Conservation (phyloP, 1,284 basidiomycete species). For the Neonothopanus nambi region DNA sequence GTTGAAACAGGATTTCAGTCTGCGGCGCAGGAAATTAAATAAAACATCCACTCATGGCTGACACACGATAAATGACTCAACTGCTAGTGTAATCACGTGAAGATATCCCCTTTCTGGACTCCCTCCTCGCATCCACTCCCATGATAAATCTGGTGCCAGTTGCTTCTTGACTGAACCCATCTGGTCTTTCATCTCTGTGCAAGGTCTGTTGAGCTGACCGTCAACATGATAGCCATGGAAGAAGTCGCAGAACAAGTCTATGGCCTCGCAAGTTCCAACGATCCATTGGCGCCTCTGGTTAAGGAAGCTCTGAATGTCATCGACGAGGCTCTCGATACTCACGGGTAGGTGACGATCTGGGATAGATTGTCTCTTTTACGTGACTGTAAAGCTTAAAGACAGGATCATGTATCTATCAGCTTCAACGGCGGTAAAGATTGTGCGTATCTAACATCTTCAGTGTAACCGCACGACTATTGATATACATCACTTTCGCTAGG, state of each 20-base stretch:
- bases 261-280: conserved; percentile 49
- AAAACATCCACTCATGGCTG: too few species aligned
- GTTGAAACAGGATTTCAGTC: neutral
- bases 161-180: neutral
- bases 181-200: neutral
- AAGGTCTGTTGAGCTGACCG: too few species aligned
- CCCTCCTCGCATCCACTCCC: too few species aligned
- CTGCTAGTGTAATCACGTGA: too few species aligned
- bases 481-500: conserved; percentile 52
- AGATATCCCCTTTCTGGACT: too few species aligned
- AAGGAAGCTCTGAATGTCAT: conserved; percentile 79
- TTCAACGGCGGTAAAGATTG: conserved; percentile 99
- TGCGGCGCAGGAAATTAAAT: neutral
- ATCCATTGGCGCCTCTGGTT: conserved; percentile 62
- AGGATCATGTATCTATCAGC: conserved; percentile 77
- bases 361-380: conserved; percentile 2
- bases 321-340: conserved; percentile 68
- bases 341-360: conserved; percentile 63
- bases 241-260: conserved; percentile 59
- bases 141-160: too few species aligned
- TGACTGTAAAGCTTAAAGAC: conserved; percentile 36
- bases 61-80: too few species aligned
- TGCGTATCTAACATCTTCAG: conserved; percentile 39
- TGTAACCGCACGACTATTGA: neutral
- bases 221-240: conserved; percentile 1